Conservation (phyloP, 164 flowering plant genomes). For the Brasenia schreberi region DNA sequence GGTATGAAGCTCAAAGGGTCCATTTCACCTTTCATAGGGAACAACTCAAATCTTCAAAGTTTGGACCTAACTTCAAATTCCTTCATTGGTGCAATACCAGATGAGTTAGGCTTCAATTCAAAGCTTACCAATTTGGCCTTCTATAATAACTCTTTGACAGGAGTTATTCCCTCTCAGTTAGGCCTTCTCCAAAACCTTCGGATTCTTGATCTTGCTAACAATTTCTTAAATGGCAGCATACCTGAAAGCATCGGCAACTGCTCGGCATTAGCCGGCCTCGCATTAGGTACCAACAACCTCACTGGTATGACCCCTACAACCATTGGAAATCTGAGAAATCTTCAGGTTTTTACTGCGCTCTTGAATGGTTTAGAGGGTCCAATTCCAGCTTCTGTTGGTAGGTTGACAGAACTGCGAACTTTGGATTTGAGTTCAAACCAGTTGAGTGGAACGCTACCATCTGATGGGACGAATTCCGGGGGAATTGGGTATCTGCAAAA, state of each 20-base stretch:
- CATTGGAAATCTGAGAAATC: slow-evolving; percentile 41
- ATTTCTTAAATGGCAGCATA: slow-evolving; percentile 37
- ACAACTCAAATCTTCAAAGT: slow-evolving; percentile 50
- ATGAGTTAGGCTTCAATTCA: slow-evolving; percentile 29
- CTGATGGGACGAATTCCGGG: slow-evolving; percentile 37
- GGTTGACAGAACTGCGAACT: slow-evolving; percentile 21
- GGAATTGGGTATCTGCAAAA: slow-evolving; percentile 41
- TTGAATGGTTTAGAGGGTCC: slow-evolving; percentile 38
- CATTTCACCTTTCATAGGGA: slow-evolving; percentile 52
- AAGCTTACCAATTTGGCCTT: slow-evolving; percentile 29
- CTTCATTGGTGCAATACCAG: slow-evolving; percentile 43
- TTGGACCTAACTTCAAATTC: slow-evolving; percentile 47
- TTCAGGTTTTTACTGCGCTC: slow-evolving; percentile 28
- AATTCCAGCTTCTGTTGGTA: slow-evolving; percentile 49
- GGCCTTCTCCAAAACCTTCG: slow-evolving; percentile 38
- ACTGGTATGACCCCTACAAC: slow-evolving; percentile 40
- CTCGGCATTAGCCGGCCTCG: slow-evolving; percentile 25
- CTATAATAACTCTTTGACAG: slow-evolving; percentile 36
- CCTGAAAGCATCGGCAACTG: slow-evolving; percentile 50
- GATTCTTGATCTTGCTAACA: slow-evolving; percentile 24
- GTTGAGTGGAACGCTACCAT: slow-evolving; percentile 45
- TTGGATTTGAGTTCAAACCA: slow-evolving; percentile 41
- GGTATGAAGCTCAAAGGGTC: slow-evolving; percentile 38
- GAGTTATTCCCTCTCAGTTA: slow-evolving; percentile 40
- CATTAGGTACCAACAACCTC: slow-evolving; percentile 36